Evolutionary conservation across 1,284 basidiomycete genomes (phyloP), one percentile per base, ranked within the genome.

Genomic region (Fomitopsis palustris): DNA sequence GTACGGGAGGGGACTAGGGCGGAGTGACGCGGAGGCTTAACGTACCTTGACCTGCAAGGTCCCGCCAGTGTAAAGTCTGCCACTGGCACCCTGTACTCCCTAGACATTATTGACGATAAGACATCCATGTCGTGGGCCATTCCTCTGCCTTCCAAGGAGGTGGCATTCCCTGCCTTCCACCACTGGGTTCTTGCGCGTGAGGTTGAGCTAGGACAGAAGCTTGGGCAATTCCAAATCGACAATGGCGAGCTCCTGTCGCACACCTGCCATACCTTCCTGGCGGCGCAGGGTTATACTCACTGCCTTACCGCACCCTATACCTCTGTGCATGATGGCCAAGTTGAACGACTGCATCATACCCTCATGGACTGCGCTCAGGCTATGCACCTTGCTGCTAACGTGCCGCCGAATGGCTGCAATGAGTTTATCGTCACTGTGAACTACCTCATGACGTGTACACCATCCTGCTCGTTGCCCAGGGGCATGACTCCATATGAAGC

Each of bases 41-140:
- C 17, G 39, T 41, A n/a, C 14, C 5, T 41, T 4, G 39, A 41
- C 77, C 3, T 75, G 65, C 59, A 62, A 0, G 74, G 75, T 0
- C 68, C 66, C 1, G 39, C 64, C 8, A 62, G 49, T 49, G 64
- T 70, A 1, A 35, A 17, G 4, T 75, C 76, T 1, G 51, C 57
- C 0, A 63, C 57, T 0, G 68, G 73, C 0, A 70, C 73, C 54
- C 3, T 57, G 0, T 77, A 75, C 56, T 54, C 69, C 0, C 70
- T 78, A 64, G 69, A 78, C 56, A 60, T 78, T 0, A 64, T 77
- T 4, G 72, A 77, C 59, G 71, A 78, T 43, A 69, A 49, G 52
- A 67, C 71, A 0, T 61, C 61, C 12, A 62, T 61, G 19, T 4
- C 14, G 5, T 41, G 39, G 39, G 14, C 5, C 14, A 41, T 41